Conservation (phyloP, 1,139 yeast genomes). For the Sugiyamaella sp. region DNA sequence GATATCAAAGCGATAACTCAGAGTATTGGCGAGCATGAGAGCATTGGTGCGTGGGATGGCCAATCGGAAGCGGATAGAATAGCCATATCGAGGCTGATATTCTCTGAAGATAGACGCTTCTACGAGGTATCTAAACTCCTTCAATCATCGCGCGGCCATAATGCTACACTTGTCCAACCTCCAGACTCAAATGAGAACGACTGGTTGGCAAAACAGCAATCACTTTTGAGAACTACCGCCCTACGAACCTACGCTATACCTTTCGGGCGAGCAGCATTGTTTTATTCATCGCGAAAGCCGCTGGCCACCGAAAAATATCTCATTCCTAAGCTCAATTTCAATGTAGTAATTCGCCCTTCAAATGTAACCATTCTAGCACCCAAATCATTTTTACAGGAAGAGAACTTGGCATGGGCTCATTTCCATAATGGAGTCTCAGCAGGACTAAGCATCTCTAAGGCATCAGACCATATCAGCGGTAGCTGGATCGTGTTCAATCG, state of each 20-base stretch:
- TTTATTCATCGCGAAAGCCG: conserved; percentile 73
- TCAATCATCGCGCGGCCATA: conserved; percentile 69
- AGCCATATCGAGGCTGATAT: conserved; percentile 69
- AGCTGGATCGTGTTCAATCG: conserved; percentile 92
- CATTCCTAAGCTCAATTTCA: conserved; percentile 74
- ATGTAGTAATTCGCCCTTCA: conserved; percentile 65
- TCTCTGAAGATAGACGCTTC: conserved; percentile 76
- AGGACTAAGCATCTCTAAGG: conserved; percentile 74
- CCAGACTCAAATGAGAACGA: conserved; percentile 58
- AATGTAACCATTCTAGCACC: conserved; percentile 66
- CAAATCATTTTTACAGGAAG: conserved; percentile 55
- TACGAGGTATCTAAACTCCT: conserved; percentile 72
- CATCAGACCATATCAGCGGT: conserved; percentile 75
- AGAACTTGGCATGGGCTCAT: conserved; percentile 74
- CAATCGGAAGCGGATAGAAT: conserved; percentile 68
- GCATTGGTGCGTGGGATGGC: conserved; percentile 63
- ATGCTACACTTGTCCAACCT: conserved; percentile 45
- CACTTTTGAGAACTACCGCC: conserved; percentile 64
- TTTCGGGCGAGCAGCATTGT: conserved; percentile 74
- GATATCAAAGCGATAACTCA: conserved; percentile 47
- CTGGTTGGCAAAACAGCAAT: conserved; percentile 59
- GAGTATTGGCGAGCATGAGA: conserved; percentile 54
- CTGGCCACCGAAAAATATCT: conserved; percentile 83
- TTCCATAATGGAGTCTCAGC: conserved; percentile 93
- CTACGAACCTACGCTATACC: conserved; percentile 76